Percentiles rank a stretch among this genome's conserved stretches.
Conservation (phyloP, 1,284 basidiomycete genomes). For the Ustilago shanxiensis region DNA sequence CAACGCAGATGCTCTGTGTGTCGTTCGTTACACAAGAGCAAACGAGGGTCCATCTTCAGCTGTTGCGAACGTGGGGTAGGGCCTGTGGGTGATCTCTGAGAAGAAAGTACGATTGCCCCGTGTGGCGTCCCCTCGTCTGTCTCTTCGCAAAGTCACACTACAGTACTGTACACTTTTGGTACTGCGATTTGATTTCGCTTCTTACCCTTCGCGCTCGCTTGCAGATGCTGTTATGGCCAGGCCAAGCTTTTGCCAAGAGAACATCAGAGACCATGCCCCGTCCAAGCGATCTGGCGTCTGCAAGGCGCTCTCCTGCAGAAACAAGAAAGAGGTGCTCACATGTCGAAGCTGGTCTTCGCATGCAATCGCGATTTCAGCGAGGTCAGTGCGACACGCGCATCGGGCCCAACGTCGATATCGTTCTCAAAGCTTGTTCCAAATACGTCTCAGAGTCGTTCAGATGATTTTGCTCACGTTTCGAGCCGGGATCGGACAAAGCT, state of each 20-base stretch:
- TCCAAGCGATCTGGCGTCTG: conserved; percentile 1
- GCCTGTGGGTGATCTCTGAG: neutral
- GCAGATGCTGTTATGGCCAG: no score
- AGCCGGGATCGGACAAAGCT: no score
- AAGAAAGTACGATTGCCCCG: neutral
- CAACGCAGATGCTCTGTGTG: neutral
- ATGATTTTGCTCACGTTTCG: no score
- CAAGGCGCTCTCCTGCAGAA: neutral
- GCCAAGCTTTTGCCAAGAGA: conserved; percentile 12
- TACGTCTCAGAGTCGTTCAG: no score
- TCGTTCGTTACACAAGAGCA: neutral
- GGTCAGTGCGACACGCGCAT: no score
- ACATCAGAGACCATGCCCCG: neutral
- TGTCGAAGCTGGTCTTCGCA: neutral
- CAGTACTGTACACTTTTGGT: no score
- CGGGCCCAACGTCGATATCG: no score
- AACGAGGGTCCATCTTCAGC: neutral
- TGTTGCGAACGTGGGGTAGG: no score
- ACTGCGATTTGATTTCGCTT: neutral
- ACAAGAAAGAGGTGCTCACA: neutral
- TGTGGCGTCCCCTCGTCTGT: neutral
- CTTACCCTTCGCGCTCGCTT: no score
- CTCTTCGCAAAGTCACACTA: no score
- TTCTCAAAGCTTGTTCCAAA: no score
- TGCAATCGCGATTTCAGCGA: neutral